phyloP scores from a whole-genome alignment of 1,284 basidiomycete genomes.

The Sphagnurus paluster region DNA sequence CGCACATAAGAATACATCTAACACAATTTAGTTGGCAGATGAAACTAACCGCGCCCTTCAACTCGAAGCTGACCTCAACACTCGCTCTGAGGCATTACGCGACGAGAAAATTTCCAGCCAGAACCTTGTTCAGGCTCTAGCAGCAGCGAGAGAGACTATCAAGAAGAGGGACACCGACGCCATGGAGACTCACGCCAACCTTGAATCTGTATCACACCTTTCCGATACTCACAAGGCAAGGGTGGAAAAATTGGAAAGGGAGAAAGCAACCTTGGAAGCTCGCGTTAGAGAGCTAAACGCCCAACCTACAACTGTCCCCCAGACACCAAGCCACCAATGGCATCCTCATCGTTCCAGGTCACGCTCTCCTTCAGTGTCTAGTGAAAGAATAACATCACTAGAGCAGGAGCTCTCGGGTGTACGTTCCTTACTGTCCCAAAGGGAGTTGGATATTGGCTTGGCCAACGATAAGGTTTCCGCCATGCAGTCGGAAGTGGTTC shows the following conservation, averaged over 20 bases:
- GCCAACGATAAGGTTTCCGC: constrained; percentile 48
- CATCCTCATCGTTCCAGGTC: constrained; percentile 20
- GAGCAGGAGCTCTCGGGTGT: constrained; percentile 55
- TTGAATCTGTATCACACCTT: constrained; percentile 58
- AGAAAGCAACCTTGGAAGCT: constrained; percentile 53
- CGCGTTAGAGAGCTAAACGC: constrained; percentile 58
- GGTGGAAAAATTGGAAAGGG: constrained; percentile 48
- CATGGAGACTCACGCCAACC: constrained; percentile 54
- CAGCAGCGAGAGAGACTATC: constrained; percentile 47
- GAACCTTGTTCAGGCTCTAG: constrained; percentile 54
- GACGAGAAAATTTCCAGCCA: constrained; percentile 54
- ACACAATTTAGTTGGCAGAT: constrained; percentile 45
- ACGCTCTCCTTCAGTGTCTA: constrained; percentile 49
- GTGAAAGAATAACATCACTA: constrained; percentile 45
- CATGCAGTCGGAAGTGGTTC: constrained; percentile 48
- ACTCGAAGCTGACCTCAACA: constrained; percentile 52
- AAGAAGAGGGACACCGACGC: constrained; percentile 50
- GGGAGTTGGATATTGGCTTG: constrained; percentile 41
- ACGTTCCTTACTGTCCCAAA: constrained; percentile 41
- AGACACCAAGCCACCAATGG: constrained; percentile 16
- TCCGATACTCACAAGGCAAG: constrained; percentile 47
- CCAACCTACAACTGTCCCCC: constrained; percentile 29
- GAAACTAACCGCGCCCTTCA: constrained; percentile 58
- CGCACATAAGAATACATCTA: neutral
- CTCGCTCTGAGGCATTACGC: constrained; percentile 51